These are phyloP conservation scores for Ceratocystiopsis brevicomis DNA, from an alignment of 2,329 filamentous ascomycete genomes.

Conservation along the genomic window DNA sequence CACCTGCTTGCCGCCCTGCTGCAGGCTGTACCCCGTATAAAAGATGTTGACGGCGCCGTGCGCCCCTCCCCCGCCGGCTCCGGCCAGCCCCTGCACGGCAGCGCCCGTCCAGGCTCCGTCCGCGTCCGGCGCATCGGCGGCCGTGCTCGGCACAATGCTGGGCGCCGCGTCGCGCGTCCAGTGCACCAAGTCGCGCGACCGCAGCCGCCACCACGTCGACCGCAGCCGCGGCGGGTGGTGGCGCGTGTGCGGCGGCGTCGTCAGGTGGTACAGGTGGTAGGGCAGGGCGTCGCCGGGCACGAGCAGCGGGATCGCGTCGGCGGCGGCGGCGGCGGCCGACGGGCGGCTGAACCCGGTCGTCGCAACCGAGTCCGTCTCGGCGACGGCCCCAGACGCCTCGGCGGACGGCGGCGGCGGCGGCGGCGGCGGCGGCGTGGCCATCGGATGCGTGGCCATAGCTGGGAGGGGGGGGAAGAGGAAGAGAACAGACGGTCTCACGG, in stretches of 20 bases:
- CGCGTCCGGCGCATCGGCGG: slow-evolving; percentile 12
- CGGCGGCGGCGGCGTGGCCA: too few species aligned
- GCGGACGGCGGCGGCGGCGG: too few species aligned
- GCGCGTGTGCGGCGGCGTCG: slow-evolving; percentile 15
- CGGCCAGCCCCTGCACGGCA: slow-evolving; percentile 13
- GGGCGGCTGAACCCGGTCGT: slow-evolving; percentile 12
- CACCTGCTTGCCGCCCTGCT: slow-evolving; percentile 15
- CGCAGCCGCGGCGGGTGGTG: slow-evolving; percentile 17
- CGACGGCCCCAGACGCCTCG: too few species aligned
- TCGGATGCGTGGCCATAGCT: too few species aligned
- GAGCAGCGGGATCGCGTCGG: slow-evolving; percentile 19
- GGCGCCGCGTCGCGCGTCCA: slow-evolving; percentile 14
- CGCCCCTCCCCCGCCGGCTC: too few species aligned
- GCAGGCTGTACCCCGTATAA: slow-evolving; percentile 19
- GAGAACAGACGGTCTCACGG: too few species aligned
- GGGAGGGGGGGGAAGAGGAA: too few species aligned
- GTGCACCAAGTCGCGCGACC: slow-evolving; percentile 13
- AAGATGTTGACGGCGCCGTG: slow-evolving; percentile 18
- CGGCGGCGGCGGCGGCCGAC: slow-evolving; percentile 14
- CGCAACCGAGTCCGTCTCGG: background rate
- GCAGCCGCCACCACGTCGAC: slow-evolving; percentile 16
- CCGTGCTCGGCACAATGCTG: slow-evolving; percentile 11
- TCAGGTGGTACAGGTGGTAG: slow-evolving; percentile 20
- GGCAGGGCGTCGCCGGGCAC: slow-evolving; percentile 13
- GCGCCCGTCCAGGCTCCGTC: slow-evolving; percentile 19